Base-by-base conservation (phyloP, 148 eudicot species). In the Nepenthes gracilis region DNA sequence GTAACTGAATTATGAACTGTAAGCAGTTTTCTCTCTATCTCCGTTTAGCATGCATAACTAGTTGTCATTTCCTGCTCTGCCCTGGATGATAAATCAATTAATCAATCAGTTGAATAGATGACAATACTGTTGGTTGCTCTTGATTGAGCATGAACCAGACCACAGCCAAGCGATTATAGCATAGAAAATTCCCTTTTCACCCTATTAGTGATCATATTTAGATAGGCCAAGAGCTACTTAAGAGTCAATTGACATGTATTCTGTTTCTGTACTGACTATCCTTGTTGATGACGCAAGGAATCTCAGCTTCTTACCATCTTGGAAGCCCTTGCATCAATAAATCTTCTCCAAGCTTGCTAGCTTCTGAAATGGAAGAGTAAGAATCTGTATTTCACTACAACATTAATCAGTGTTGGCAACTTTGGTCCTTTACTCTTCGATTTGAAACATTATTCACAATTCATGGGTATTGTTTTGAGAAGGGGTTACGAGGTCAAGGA, bases 401-500 rank as follows among this genome's bases (percentile, higher is more conserved):
- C 54, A 43, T 55, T 43, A n/a, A 35, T 56, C 12, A 64, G 51
- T 37, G 45, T 2, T 59, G 23, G 52, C 43, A 32, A 51, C 47
- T 53, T 14, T 8, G 33, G 12, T 43, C 33, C 33, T 56, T 35
- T 15, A n/a, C 9, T 13, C 9, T 64, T 58, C 1, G 34, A 38
- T 57, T 57, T 64, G 33, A 2, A 36, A 35, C 43, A 0, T 58
- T 49, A 55, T 47, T 47, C 43, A 36, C 49, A 12, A 59, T 57
- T 43, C 47, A 64, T 47, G 55, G 66, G 43, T n/a, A 45, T 70
- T 53, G 45, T 43, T 66, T 59, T 62, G 67, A 54, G 9, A 65
- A 87, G 95, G 80, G 83, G 90, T 10, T 81, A 69, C 60, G 87
- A 80, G 74, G 90, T 84, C 52, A 84, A 84, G 82, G 95, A 87